Percentiles rank a stretch among this genome's conserved stretches.
Conservation (phyloP, 176 grass and related monocot species). For the Elaeis guineensis region DNA sequence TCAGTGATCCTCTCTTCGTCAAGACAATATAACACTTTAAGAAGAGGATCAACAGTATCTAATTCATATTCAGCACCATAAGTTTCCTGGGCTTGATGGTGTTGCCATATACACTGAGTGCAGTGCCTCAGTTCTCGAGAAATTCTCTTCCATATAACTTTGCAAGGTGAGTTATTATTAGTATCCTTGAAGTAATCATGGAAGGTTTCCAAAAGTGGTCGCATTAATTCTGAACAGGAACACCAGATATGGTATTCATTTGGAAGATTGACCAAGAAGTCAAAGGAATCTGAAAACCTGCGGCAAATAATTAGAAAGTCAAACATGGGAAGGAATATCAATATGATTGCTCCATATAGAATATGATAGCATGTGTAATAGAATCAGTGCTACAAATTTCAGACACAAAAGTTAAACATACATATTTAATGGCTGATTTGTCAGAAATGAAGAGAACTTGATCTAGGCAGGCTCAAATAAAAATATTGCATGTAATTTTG, state of each 20-base stretch:
- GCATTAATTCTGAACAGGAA: constrained; percentile 64
- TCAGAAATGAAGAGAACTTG: too few relatives aligned
- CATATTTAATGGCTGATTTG: too few relatives aligned
- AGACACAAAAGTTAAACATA: too few relatives aligned
- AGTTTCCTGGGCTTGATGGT: constrained; percentile 71
- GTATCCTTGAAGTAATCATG: constrained; percentile 52
- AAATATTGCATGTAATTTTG: too few relatives aligned
- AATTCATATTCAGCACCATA: constrained; percentile 47
- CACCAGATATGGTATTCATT: constrained; percentile 79
- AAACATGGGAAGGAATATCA: constrained; percentile 13
- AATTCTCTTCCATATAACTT: constrained; percentile 55
- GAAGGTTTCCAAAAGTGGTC: constrained; percentile 75
- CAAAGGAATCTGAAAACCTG: constrained; percentile 87
- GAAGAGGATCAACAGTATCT: constrained; percentile 61
- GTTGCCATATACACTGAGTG: constrained; percentile 78
- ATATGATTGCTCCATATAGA: neutral
- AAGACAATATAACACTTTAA: constrained; percentile 47
- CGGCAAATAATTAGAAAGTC: constrained; percentile 9
- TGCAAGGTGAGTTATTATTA: constrained; percentile 43
- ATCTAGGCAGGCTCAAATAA: too few relatives aligned
- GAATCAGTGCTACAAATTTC: too few relatives aligned
- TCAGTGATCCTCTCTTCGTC: constrained; percentile 73
- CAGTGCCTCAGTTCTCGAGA: constrained; percentile 60
- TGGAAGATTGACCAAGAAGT: constrained; percentile 51
- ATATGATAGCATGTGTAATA: too few relatives aligned